These are phyloP conservation scores for Candida maesae DNA, from an alignment of 805 yeast genomes.

Conservation along the genomic window DNA sequence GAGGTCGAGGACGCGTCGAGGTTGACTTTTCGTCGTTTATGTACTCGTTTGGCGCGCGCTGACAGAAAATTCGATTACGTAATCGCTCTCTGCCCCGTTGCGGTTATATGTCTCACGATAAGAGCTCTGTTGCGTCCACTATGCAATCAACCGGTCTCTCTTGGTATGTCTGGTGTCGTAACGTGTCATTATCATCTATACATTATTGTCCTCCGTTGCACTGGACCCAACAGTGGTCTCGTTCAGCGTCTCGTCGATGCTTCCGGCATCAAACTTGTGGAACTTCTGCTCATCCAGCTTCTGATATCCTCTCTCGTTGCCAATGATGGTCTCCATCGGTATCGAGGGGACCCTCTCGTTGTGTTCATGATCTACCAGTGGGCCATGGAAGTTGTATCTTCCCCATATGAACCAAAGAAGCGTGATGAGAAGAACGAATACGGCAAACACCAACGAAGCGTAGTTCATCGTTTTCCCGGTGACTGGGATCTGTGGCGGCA, in stretches of 20 bases:
- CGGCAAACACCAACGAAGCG: conserved; percentile 58
- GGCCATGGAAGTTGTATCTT: conserved; percentile 56
- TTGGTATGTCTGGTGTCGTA: no score
- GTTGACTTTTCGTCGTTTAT: no score
- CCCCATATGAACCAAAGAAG: conserved; percentile 60
- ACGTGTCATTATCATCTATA: no score
- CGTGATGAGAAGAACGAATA: conserved; percentile 46
- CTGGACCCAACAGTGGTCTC: background rate
- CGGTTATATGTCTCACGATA: no score
- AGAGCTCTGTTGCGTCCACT: no score
- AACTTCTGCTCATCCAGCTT: conserved; percentile 24
- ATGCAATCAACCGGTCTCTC: no score
- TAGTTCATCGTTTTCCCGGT: conserved; percentile 40
- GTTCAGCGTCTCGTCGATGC: conserved; percentile 7
- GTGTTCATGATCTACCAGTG: conserved; percentile 35
- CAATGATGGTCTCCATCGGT: conserved; percentile 14
- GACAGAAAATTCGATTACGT: no score
- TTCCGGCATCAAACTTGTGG: conserved; percentile 20
- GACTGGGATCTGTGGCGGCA: conserved; percentile 64
- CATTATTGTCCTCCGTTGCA: background rate
- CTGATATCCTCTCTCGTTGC: conserved; percentile 13
- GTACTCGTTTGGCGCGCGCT: no score
- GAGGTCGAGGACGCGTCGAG: background rate
- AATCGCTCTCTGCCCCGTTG: no score
- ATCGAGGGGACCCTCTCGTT: conserved; percentile 23